Base-by-base conservation (phyloP, 148 eudicot species). In the Rhododendron williamsianum region DNA sequence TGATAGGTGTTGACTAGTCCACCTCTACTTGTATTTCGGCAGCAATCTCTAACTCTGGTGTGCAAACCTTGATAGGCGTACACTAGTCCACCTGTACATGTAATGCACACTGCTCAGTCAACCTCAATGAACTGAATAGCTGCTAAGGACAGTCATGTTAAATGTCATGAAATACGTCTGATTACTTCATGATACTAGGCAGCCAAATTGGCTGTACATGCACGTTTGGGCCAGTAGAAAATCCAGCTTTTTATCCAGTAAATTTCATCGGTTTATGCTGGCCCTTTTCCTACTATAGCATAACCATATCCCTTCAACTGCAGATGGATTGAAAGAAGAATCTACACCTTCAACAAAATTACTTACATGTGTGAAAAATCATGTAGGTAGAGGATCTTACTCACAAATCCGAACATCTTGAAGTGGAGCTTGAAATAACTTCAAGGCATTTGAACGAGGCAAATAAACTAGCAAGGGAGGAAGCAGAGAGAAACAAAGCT, bases 351-450 rank as follows among this genome's bases (percentile, higher is more conserved):
- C 45, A 71, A 69, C 60, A 45, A 27, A 65, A 23, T 25, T 67
- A 45, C 45, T 84, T 49, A 54, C 54, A 43, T n/a, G 54, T 6
- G 33, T 18, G 48, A 13, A 30, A 36, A 52, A 38, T 36, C 41
- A 58, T 88, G 81, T 73, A 94, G 95, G 98, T 94, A 36, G 95
- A 91, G 56, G 90, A 87, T 85, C 98, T 94, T 78, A 87, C 92
- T 48, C 90, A 81, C 63, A 94, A 89, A 89, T 90, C 96, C 46
- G 88, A 93, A 85, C 90, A 86, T 87, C 96, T 92, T 86, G 94
- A 91, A 78, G 86, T 83, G 45, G 94, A 94, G 86, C 90, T 93
- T 79, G 92, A 91, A 81, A 94, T 87, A 90, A 90, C 92, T 73
- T 87, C 91, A 60, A 89, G 88, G 81, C 92, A 92, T 82, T 83